Percentiles rank a stretch among this genome's conserved stretches.
Evolutionary conservation across 306 rosid genomes (phyloP).

Genomic region (Prinsepia uniflora): DNA sequence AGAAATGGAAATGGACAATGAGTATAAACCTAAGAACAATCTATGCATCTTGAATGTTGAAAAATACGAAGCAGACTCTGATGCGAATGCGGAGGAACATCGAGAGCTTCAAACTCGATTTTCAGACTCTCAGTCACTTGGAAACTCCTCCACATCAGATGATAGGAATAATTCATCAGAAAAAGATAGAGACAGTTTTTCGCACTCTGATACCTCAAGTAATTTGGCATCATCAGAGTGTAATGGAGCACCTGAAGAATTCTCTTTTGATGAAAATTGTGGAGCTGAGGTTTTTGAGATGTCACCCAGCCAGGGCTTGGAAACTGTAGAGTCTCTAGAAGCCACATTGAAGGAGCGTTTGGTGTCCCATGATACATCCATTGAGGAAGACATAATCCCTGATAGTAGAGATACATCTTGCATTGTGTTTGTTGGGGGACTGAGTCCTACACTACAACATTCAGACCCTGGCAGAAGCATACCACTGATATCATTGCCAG

Average conservation of each 20-base stretch:
- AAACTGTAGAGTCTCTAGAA: slow-evolving; percentile 31
- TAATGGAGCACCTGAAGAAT: slow-evolving; percentile 31
- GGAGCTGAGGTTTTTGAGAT: slow-evolving; percentile 38
- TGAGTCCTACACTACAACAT: slow-evolving; percentile 24
- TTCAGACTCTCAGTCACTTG: slow-evolving; percentile 60
- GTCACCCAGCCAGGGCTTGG: slow-evolving; percentile 32
- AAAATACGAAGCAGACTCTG: slow-evolving; percentile 34
- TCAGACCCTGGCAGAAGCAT: slow-evolving; percentile 38
- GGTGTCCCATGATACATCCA: slow-evolving; percentile 26
- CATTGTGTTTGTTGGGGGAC: slow-evolving; percentile 33
- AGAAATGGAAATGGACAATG: slow-evolving; percentile 66
- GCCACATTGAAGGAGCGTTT: slow-evolving; percentile 27
- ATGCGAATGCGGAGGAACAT: slow-evolving; percentile 56
- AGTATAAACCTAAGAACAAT: slow-evolving; percentile 39
- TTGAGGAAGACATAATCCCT: slow-evolving; percentile 35
- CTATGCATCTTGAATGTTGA: slow-evolving; percentile 31
- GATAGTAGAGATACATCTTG: slow-evolving; percentile 37
- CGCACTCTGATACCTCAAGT: slow-evolving; percentile 45
- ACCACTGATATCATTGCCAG: slow-evolving; percentile 20
- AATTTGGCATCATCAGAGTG: slow-evolving; percentile 40
- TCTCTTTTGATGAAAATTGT: slow-evolving; percentile 31
- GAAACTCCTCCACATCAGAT: slow-evolving; percentile 60
- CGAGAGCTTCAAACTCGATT: slow-evolving; percentile 46
- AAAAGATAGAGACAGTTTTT: slow-evolving; percentile 47
- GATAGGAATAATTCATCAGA: slow-evolving; percentile 47